phyloP scores from a whole-genome alignment of 805 yeast genomes.

The Wickerhamiella siamensis region DNA sequence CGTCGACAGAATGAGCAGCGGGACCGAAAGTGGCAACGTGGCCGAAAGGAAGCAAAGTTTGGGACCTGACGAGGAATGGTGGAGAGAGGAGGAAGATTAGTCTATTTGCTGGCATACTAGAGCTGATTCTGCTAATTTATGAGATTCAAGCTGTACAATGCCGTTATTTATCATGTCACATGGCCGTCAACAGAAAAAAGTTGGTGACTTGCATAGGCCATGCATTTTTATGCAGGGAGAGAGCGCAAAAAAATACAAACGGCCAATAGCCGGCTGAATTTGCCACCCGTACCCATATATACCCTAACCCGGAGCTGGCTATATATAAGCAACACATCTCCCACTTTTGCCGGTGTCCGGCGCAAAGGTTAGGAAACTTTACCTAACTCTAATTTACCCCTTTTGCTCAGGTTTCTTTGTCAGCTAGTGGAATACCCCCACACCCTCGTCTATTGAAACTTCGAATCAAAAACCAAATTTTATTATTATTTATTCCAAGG shows the following conservation, averaged over 20 bases:
- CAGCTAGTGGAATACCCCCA: not conserved
- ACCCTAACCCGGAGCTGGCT: not conserved
- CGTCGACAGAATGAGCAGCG: too few species aligned
- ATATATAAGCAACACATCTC: not conserved
- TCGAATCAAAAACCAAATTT: too few species aligned
- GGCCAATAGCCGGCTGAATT: not conserved
- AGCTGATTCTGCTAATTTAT: too few species aligned
- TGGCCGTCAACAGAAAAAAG: not conserved
- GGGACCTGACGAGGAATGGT: too few species aligned
- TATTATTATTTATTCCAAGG: constrained; percentile 1
- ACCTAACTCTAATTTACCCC: not conserved
- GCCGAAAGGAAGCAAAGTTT: too few species aligned
- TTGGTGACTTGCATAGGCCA: not conserved
- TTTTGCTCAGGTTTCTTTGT: not conserved
- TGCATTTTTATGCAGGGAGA: not conserved
- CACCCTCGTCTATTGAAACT: too few species aligned
- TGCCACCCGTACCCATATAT: not conserved
- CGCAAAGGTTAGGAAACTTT: not conserved
- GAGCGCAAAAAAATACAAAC: not conserved
- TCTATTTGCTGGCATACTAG: too few species aligned
- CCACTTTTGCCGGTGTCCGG: not conserved
- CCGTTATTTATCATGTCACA: not conserved
- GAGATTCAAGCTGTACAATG: too few species aligned
- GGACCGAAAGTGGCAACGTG: too few species aligned
- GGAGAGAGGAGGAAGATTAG: too few species aligned